Evolutionary conservation across 2,329 filamentous ascomycete species (phyloP).

Genomic region (Corinectria fuckeliana): DNA sequence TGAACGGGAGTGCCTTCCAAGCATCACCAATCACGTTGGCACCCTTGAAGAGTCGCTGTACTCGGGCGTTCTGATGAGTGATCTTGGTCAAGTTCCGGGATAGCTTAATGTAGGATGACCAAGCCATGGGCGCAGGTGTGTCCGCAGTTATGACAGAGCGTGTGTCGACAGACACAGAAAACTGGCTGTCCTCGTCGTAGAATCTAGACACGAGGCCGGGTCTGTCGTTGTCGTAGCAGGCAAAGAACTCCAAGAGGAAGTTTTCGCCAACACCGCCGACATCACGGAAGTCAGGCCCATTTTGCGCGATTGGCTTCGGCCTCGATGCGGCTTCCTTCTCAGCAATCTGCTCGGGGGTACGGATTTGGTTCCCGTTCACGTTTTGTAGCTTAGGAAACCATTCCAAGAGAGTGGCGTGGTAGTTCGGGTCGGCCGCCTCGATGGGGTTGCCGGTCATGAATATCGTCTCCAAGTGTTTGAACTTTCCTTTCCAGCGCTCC

Average conservation of each 20-base stretch:
- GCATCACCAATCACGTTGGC: slow-evolving; percentile 67
- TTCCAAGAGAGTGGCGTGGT: slow-evolving; percentile 71
- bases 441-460: slow-evolving; percentile 81
- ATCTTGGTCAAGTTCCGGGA: slow-evolving; percentile 81
- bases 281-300: slow-evolving; percentile 75
- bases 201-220: slow-evolving; percentile 66
- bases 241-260: slow-evolving; percentile 78
- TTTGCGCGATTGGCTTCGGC: slow-evolving; percentile 66
- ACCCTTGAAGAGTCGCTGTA: slow-evolving; percentile 71
- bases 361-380: slow-evolving; percentile 77
- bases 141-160: slow-evolving; percentile 56
- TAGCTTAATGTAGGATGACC: slow-evolving; percentile 77
- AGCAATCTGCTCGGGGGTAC: slow-evolving; percentile 73
- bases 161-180: slow-evolving; percentile 77
- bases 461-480: slow-evolving; percentile 80
- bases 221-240: slow-evolving; percentile 76
- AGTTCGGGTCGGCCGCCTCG: slow-evolving; percentile 63
- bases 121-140: slow-evolving; percentile 58
- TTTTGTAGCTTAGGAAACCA: slow-evolving; percentile 85
- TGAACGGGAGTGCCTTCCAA: slow-evolving; percentile 75
- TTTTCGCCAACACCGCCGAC: slow-evolving; percentile 75
- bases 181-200: slow-evolving; percentile 78
- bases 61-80: slow-evolving; percentile 62
- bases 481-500: slow-evolving; percentile 78
- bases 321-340: slow-evolving; percentile 57